Base-by-base conservation (phyloP, 371 early-diverging fungal genomes). In the Rhizomucor pusillus region DNA sequence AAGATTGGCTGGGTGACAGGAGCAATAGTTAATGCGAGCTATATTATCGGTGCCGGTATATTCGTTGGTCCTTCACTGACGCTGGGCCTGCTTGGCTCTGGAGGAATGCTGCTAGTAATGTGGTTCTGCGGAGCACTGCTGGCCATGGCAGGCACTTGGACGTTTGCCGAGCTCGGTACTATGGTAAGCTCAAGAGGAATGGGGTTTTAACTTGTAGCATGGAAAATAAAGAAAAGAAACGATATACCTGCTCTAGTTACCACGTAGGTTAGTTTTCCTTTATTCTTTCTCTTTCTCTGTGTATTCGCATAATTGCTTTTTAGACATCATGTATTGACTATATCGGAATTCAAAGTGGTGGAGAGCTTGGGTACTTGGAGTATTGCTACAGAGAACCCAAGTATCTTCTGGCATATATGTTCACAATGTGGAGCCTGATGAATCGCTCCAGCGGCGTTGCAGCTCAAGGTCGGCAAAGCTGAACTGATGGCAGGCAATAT, bases 1-100 rank as follows among this genome's bases (percentile, higher is more conserved):
- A 65, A 71, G 33, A 75, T 75, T 39, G 75, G 69, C 1, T 75
- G 69, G 67, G 43, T 63, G 33, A 65, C 64, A 13, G 75, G 72
- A 14, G 65, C 75, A 5, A 63, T 67, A 57, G 60, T 75, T 13
- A 75, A 75, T 52, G 63, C 71, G n/a, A 67, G 69, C 34, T 69
- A 75, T 23, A 75, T 75, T 37, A 65, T 75, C 11, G 75, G 75
- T 3, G 63, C 67, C 7, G 75, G 75, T 29, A 71, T 75, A 11
- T 75, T 75, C 51, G 69, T 65, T 41, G 64, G 69, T 5, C 75
- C 75, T 16, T 62, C 72, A 3, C 49, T 69, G 20, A 75, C 70
- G 6, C 43, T 75, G 1, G 60, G 65, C 14, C 46, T 69, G 14
- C 63, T 69, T 14, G 75, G 75, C 1, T 75, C 75, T 5, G 75